phyloP scores from a whole-genome alignment of 257 asterid species.

The Solanum sejunctum region DNA sequence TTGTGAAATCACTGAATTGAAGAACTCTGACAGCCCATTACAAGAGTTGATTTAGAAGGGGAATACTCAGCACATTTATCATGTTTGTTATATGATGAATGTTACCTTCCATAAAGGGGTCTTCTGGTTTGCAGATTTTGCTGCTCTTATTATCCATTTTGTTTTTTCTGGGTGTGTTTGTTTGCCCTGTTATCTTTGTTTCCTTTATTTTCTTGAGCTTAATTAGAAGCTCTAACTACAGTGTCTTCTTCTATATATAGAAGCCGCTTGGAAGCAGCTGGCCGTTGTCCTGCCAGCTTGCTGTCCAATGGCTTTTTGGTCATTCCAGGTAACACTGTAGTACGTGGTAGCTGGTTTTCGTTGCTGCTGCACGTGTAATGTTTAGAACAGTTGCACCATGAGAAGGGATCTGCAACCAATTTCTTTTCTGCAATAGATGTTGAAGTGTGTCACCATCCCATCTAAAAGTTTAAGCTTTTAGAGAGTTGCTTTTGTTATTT shows the following conservation, averaged over 20 bases:
- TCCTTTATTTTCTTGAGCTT: background rate
- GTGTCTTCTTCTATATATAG: no score
- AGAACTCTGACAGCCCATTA: background rate
- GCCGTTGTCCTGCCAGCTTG: no score
- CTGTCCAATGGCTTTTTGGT: no score
- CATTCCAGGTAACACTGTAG: no score
- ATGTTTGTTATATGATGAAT: background rate
- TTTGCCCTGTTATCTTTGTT: background rate
- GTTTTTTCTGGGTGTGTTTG: background rate
- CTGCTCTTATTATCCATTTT: background rate
- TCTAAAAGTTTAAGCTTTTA: no score
- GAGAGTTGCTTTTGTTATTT: no score
- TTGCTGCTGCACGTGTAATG: no score
- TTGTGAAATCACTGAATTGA: background rate
- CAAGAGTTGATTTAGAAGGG: background rate
- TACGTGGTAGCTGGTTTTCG: no score
- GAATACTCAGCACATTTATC: background rate
- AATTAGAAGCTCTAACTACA: background rate
- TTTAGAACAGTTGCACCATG: no score
- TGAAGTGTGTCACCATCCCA: no score
- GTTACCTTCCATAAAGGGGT: background rate
- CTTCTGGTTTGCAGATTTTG: background rate
- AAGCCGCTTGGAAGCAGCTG: no score
- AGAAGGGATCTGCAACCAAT: background rate
- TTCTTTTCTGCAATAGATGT: background rate